Evolutionary conservation across 2,329 filamentous ascomycete species (phyloP), one percentile per base, ranked within the genome.

Genomic region (Hymenoscyphus albidus): DNA sequence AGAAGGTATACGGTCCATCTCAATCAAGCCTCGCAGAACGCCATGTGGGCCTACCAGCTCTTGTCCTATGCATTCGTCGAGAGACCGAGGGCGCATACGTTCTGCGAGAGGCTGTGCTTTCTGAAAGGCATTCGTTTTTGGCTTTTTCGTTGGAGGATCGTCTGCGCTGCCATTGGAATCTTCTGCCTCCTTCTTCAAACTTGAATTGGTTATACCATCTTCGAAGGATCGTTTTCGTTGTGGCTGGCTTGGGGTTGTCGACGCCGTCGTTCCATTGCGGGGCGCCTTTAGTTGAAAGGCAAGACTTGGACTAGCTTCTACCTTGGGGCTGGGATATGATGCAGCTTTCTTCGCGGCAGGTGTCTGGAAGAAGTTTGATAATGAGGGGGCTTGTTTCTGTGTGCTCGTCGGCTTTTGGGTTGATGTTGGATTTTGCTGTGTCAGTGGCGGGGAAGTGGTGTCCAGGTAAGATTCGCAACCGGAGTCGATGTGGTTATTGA

Each of bases 401-500:
- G 48, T 56, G 5, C 39, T 14, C 9, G 59, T 27, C 13, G 44
- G 44, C 22, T 61, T 61, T 31, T 61, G 62, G 1, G 62, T 59
- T 5, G 81, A 76, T 42, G 57, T 55, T 39, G 63, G 66, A 58
- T 77, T 74, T 58, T 73, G 72, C 64, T 78, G 77, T 3, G 75
- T 77, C 5, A 73, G 69, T 40, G 77, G 69, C 61, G 73, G 76
- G 22, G 78, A 85, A 63, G 73, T 73, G 65, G 76, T 72, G 74
- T 89, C 79, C 68, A 95, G 76, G 74, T 88, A 88, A 42, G 80
- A 82, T 66, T 84, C 77, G 79, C 94, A 98, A 69, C 85, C 85
- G 38, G 92, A 94, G 79, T 98, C 95, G 74, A 98, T 87, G 77
- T 98, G 94, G 70, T 83, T 83, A 78, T 98, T 98, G 81, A 98